Percentiles rank a stretch among this genome's conserved stretches.
Evolutionary conservation across 371 early-diverging fungal species (phyloP).

Genomic region (Zopfochytrium polystomum): DNA sequence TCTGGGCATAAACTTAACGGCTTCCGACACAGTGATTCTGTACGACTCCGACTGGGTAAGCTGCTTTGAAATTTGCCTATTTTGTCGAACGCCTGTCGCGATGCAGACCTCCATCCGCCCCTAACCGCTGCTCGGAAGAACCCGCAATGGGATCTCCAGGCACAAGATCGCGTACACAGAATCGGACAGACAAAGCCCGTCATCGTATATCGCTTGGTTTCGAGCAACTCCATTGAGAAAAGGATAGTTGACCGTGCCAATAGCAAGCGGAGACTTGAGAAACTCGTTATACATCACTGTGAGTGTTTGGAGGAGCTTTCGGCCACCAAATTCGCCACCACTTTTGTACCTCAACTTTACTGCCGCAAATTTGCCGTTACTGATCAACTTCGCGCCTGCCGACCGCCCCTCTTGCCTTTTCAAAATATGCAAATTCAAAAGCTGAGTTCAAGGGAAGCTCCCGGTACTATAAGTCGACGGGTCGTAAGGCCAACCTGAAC

Average conservation of each 20-base stretch:
- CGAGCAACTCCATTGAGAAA: slow-evolving; percentile 91
- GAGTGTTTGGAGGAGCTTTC: no score
- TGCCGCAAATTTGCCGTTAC: no score
- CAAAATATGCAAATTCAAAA: no score
- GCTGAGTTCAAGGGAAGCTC: slow-evolving; percentile 53
- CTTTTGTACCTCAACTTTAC: no score
- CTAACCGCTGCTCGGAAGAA: slow-evolving; percentile 46
- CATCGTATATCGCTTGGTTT: slow-evolving; percentile 91
- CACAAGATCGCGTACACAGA: slow-evolving; percentile 91
- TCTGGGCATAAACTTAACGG: slow-evolving; percentile 67
- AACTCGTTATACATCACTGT: slow-evolving; percentile 93
- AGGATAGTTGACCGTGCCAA: slow-evolving; percentile 89
- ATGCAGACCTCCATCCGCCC: not conserved
- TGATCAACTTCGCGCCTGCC: no score
- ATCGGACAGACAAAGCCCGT: slow-evolving; percentile 98
- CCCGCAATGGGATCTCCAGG: slow-evolving; percentile 94
- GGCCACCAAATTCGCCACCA: no score
- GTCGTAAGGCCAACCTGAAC: slow-evolving; percentile 45
- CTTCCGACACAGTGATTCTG: slow-evolving; percentile 93
- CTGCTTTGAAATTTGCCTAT: slow-evolving; percentile 84
- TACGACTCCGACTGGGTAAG: slow-evolving; percentile 98
- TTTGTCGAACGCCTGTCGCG: no score
- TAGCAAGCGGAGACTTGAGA: slow-evolving; percentile 93
- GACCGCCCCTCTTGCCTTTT: no score
- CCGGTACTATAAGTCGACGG: slow-evolving; percentile 32